Conservation (phyloP, 495 filamentous ascomycete species). For the Thermothielavioides terrestris region DNA sequence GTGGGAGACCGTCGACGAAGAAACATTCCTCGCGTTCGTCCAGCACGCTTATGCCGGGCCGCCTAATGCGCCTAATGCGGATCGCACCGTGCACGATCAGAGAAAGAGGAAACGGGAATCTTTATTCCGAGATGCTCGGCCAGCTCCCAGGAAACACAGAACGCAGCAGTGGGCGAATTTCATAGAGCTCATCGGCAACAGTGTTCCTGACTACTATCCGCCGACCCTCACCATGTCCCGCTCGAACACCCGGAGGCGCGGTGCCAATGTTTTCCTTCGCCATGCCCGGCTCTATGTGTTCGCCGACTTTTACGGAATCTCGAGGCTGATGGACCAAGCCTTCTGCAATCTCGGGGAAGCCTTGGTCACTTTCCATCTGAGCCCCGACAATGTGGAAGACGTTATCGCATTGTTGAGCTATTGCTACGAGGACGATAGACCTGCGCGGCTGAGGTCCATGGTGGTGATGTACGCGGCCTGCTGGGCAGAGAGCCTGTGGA, state of each 20-base stretch:
- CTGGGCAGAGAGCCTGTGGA: neutral
- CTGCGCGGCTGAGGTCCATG: neutral
- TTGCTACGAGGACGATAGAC: neutral
- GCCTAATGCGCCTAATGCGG: too few relatives aligned
- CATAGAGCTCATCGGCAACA: neutral
- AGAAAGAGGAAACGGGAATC: too few relatives aligned
- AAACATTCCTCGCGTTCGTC: conserved; percentile 5
- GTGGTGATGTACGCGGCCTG: neutral
- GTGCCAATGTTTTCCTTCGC: neutral
- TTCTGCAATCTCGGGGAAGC: neutral
- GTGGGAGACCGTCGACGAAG: conserved; percentile 2
- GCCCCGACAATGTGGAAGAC: neutral
- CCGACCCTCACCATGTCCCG: neutral
- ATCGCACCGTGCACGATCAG: too few relatives aligned
- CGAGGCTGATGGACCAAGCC: neutral
- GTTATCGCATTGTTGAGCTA: neutral
- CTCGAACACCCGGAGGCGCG: too few relatives aligned
- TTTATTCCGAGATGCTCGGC: neutral
- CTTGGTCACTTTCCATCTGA: neutral
- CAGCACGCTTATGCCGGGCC: conserved; percentile 11
- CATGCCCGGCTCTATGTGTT: neutral
- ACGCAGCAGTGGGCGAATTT: neutral
- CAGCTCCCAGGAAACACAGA: neutral
- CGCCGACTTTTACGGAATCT: neutral
- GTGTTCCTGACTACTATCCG: too few relatives aligned